These are phyloP conservation scores for Saccharomyces kudriavzevii DNA, from an alignment of 805 yeast species.

Conservation along the genomic window DNA sequence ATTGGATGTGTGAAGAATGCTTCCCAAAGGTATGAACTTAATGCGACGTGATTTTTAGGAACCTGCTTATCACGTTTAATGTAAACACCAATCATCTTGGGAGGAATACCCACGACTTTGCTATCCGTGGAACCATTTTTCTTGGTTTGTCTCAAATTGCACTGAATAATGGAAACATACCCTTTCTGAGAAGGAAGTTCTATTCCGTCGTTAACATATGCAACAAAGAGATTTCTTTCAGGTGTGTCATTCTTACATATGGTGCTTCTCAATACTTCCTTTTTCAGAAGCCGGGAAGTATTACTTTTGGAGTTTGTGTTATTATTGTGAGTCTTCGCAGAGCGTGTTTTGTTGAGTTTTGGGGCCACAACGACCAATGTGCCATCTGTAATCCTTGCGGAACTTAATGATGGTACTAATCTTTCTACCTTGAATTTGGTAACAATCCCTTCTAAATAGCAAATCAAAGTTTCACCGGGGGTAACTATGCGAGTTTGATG, in stretches of 20 bases:
- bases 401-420: constrained; percentile 34
- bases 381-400: constrained; percentile 50
- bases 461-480: constrained; percentile 48
- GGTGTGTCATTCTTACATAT: neutral
- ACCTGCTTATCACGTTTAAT: neutral
- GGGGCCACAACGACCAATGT: constrained; percentile 79
- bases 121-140: constrained; percentile 14
- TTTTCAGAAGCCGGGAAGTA: neutral
- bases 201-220: neutral
- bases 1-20: constrained; percentile 13
- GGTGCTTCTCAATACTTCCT: constrained; percentile 9
- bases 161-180: constrained; percentile 22
- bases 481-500: constrained; percentile 75
- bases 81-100: neutral
- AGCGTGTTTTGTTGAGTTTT: constrained; percentile 34
- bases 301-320: neutral
- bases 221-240: neutral
- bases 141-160: constrained; percentile 11
- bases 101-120: neutral
- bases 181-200: constrained; percentile 21
- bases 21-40: neutral
- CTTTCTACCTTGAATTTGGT: constrained; percentile 51
- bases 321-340: constrained; percentile 5
- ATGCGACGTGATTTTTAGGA: neutral
- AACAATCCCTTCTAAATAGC: constrained; percentile 55